phyloP scores from a whole-genome alignment of 495 filamentous ascomycete species.

The Thermochaetoides thermophila region DNA sequence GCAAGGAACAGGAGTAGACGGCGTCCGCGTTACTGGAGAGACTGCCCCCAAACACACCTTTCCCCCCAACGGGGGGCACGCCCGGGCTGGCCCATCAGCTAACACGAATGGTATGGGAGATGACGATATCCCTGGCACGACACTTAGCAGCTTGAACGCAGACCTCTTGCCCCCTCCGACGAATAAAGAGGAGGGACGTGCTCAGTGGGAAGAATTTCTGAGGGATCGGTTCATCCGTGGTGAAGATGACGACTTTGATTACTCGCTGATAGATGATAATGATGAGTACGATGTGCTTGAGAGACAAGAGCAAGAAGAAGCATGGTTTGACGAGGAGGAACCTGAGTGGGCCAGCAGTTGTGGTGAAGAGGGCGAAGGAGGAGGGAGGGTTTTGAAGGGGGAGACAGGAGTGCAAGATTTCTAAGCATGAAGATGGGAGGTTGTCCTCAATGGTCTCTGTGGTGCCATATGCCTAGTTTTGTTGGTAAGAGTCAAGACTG shows the following conservation, averaged over 20 bases:
- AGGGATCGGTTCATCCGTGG: slow-evolving; percentile 54
- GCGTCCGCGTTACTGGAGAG: background rate
- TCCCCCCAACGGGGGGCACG: no score
- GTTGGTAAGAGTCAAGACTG: no score
- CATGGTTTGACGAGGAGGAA: slow-evolving; percentile 67
- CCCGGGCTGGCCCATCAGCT: no score
- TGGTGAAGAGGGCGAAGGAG: slow-evolving; percentile 24
- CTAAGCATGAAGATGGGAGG: slow-evolving; percentile 20
- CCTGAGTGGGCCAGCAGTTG: slow-evolving; percentile 42
- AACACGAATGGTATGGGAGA: background rate
- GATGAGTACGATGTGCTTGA: slow-evolving; percentile 56
- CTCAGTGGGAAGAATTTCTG: slow-evolving; percentile 54
- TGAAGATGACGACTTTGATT: slow-evolving; percentile 64
- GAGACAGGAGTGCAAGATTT: slow-evolving; percentile 78
- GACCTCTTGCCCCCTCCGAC: slow-evolving; percentile 42
- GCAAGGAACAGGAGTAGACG: background rate
- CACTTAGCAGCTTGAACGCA: slow-evolving; percentile 37
- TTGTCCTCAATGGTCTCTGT: background rate
- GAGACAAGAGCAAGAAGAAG: slow-evolving; percentile 43
- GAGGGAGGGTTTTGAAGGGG: slow-evolving; percentile 35
- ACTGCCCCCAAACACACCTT: no score
- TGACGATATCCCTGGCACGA: background rate
- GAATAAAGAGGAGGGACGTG: slow-evolving; percentile 48
- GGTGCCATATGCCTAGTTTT: background rate
- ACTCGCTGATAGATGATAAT: slow-evolving; percentile 49